Evolutionary conservation across 2,329 filamentous ascomycete species (phyloP).

Genomic region (Ilyonectria robusta): DNA sequence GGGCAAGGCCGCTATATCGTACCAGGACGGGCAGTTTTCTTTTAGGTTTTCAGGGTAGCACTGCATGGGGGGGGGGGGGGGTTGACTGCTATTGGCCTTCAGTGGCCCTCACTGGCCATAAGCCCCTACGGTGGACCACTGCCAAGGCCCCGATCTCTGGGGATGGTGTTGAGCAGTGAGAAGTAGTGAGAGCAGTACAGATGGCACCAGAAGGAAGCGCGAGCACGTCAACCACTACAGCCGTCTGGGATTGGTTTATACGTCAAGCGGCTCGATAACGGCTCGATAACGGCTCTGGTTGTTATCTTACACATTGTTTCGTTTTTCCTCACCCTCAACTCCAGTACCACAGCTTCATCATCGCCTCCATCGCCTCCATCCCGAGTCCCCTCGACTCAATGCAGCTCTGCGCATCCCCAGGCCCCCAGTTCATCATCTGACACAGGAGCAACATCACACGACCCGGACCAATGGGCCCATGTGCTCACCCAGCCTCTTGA

Average conservation of each 20-base stretch:
- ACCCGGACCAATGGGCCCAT: constrained; percentile 2
- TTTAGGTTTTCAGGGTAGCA: not conserved
- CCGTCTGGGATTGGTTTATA: constrained; percentile 21
- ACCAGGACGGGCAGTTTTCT: not conserved
- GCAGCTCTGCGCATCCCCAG: not conserved
- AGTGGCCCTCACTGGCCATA: not conserved
- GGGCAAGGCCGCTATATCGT: not conserved
- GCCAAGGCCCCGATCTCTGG: not conserved
- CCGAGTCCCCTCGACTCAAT: constrained; percentile 2
- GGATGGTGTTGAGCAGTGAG: not conserved
- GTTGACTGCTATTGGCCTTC: not conserved
- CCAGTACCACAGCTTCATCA: not conserved
- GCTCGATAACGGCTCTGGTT: constrained; percentile 1
- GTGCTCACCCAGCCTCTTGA: constrained; percentile 15
- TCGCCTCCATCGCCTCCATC: not conserved
- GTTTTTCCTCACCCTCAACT: not conserved
- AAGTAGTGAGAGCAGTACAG: not conserved
- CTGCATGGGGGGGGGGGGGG: not conserved
- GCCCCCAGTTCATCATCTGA: constrained; percentile 20
- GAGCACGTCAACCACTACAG: constrained; percentile 25
- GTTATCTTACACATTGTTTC: not conserved
- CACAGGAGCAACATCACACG: not conserved
- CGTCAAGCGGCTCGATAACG: constrained; percentile 1
- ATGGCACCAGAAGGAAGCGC: constrained; percentile 28
- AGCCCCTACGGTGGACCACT: not conserved